Evolutionary conservation across 73 alveolate genomes (phyloP).

Genomic region (Diophrys appendiculata): DNA sequence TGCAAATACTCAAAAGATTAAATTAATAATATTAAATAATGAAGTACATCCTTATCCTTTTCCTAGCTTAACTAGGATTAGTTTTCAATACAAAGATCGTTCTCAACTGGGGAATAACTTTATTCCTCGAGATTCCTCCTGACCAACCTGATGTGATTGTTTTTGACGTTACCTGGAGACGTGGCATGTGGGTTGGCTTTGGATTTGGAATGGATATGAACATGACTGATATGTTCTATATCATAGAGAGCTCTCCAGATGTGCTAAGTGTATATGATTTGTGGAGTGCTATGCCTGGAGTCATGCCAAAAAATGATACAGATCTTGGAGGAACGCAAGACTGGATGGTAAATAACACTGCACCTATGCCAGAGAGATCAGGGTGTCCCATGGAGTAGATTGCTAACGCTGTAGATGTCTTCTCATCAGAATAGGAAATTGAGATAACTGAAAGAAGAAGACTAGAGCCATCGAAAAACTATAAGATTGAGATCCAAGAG

Average conservation of each 20-base stretch:
- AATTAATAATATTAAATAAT: too few species aligned
- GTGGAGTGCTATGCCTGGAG: background rate
- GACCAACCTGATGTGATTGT: background rate
- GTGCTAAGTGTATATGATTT: background rate
- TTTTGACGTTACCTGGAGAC: background rate
- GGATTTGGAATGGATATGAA: constrained; percentile 2
- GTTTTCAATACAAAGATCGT: too few species aligned
- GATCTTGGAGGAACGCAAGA: background rate
- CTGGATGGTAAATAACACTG: background rate
- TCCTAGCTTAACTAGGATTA: too few species aligned
- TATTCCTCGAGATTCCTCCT: background rate
- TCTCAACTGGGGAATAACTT: background rate
- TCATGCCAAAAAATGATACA: background rate
- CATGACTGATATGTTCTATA: background rate
- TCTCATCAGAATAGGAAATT: too few species aligned
- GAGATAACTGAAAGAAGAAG: too few species aligned
- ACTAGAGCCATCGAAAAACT: background rate
- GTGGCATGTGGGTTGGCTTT: background rate
- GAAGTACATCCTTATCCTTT: too few species aligned
- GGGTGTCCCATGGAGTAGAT: too few species aligned
- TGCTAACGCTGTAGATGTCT: too few species aligned
- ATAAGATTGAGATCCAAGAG: background rate
- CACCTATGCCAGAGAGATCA: too few species aligned
- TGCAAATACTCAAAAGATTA: too few species aligned
- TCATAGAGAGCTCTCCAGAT: background rate